Evolutionary conservation across 2,329 filamentous ascomycete genomes (phyloP).

Genomic region (Orbilia javanica): DNA sequence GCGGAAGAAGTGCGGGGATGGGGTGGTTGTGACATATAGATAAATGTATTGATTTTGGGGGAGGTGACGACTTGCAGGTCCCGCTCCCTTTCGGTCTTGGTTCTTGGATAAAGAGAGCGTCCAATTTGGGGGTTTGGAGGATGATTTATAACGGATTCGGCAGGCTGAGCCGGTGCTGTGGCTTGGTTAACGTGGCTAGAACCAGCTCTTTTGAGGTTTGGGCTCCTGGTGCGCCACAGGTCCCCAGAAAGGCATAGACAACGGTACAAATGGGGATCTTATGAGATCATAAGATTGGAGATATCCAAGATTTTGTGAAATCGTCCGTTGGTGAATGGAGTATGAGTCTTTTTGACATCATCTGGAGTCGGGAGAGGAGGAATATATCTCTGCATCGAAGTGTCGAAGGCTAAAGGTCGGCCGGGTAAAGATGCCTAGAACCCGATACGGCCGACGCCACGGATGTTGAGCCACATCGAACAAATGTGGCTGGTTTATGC

Average conservation of each 20-base stretch:
- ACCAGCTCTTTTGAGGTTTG: neutral
- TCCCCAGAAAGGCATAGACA: conserved; percentile 12
- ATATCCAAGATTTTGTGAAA: conserved; percentile 1
- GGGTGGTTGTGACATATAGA: conserved; percentile 33
- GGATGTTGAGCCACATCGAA: neutral
- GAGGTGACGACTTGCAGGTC: neutral
- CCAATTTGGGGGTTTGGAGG: conserved; percentile 19
- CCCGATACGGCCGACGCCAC: neutral
- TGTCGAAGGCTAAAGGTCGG: neutral
- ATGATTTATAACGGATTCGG: conserved; percentile 40
- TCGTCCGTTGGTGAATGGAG: conserved; percentile 17
- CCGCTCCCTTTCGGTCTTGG: neutral
- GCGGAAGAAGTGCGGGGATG: conserved; percentile 56
- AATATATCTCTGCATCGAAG: neutral
- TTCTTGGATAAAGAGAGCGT: neutral
- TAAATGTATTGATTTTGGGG: conserved; percentile 3
- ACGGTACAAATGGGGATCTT: neutral
- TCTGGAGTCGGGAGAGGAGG: conserved; percentile 4
- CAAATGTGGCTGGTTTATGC: neutral
- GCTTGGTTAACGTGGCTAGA: conserved; percentile 41
- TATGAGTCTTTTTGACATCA: conserved; percentile 1
- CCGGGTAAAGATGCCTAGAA: neutral
- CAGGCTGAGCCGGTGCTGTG: conserved; percentile 44
- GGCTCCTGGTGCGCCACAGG: conserved; percentile 11
- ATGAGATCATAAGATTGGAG: conserved; percentile 15